Base-by-base conservation (phyloP, 1,139 yeast species). In the Pichia kudriavzevii region DNA sequence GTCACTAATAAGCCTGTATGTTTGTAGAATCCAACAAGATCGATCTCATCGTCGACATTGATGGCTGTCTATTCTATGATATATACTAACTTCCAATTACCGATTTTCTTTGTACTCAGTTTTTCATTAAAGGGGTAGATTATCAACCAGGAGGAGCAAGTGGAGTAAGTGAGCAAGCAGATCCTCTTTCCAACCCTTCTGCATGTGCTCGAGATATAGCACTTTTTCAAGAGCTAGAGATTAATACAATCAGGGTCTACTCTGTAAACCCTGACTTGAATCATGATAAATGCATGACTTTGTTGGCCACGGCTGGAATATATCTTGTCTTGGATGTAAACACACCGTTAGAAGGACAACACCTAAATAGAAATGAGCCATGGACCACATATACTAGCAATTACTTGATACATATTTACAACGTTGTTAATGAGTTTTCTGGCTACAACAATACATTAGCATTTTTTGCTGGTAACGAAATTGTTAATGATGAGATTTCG, bases 381-480 rank as follows among this genome's bases (percentile, higher is more conserved):
- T 83, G 91, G 88, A 71, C 75, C 4, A 71, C 93, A 0, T 91
- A 88, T 58, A 81, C 69, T 48, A 63, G 60, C 13, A 69, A 62
- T 5, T 88, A 88, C 56, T 58, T 87, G 46, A 74, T 72, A 35
- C 94, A 85, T 53, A 74, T 87, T 3, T 83, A 84, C 55, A 75
- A 74, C 48, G 79, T 85, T 8, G 74, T 88, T 17, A 87, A 85
- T 39, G 91, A 83, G 41, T 91, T 91, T 56, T 67, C 93, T 12
- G 67, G 71, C 22, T 91, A 84, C 60, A 82, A 88, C 59, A 91
- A 91, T 57, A 82, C 95, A 0, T 66, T 91, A 36, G 97, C 93
- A 0, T 88, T 82, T 60, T 84, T 91, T 60, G 95, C 95, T 7
- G 98, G 97, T 1, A 91, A 91, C 59, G 98, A 91, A 59, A 71